Base-by-base conservation (phyloP, 2,329 filamentous ascomycete species). In the Knoxdaviesia proteae region DNA sequence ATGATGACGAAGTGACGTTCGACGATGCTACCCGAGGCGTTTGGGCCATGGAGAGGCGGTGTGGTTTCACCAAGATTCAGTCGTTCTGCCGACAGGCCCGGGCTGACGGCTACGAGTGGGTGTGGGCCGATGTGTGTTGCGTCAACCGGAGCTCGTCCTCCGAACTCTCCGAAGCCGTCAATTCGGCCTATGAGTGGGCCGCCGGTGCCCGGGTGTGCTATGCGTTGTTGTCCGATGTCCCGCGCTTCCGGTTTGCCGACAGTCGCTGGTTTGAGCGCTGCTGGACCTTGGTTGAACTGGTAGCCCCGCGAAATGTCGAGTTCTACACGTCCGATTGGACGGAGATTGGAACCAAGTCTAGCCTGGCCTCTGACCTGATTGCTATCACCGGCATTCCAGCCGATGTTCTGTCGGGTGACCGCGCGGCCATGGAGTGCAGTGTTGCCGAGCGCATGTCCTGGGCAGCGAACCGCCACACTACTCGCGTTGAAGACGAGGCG, bases 281-380 rank as follows among this genome's bases (percentile, higher is more conserved):
- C 32, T 58, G 46, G 54, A 57, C 45, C 8, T 47, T 57, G 2
- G 52, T 56, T n/a, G 54, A 57, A 43, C 46, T 58, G 29, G 49
- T 57, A 30, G 55, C 54, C 0, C 55, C 54, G 1, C 44, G 44
- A 4, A 41, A 36, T 7, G 49, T 57, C 9, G 48, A 49, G 20
- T 57, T 57, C 32, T 56, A 53, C 39, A 51, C 56, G 6, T 34
- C 40, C 0, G 33, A 47, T 7, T 58, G 54, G 55, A 41, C 45
- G 2, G 45, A 46, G 3, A 47, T 57, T 10, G 56, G 56, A 1
- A 50, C 47, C 7, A 53, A 50, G 39, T 45, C 49, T 0, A 48
- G 45, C 10, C 47, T 50, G 37, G 44, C 42, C 40, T 33, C 45
- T 6, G 32, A 44, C 7, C 47, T 56, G 10, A 47, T 32, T n/a